phyloP scores from a whole-genome alignment of 2,329 filamentous ascomycete species.

The Penicillium sp. region DNA sequence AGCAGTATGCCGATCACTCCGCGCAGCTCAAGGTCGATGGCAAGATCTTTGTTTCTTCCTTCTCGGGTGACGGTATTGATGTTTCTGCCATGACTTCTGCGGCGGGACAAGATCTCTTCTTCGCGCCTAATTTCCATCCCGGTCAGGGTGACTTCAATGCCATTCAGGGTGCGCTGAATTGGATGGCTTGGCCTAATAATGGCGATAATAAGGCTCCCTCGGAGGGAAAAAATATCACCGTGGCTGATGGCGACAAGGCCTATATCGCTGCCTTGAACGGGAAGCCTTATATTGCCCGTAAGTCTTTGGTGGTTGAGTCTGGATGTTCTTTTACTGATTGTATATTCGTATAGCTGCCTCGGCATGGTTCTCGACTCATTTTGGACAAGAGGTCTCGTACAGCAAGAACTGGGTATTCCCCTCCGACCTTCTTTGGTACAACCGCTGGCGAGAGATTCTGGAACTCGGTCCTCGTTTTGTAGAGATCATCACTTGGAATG shows the following conservation, averaged over 20 bases:
- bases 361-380: slow-evolving; percentile 55
- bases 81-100: slow-evolving; percentile 42
- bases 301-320: slow-evolving; percentile 11
- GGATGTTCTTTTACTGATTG: background rate
- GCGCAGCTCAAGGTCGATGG: slow-evolving; percentile 52
- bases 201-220: slow-evolving; percentile 53
- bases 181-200: slow-evolving; percentile 46
- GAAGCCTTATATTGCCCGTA: slow-evolving; percentile 52
- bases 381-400: slow-evolving; percentile 46
- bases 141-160: slow-evolving; percentile 36
- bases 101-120: slow-evolving; percentile 48
- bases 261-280: slow-evolving; percentile 34
- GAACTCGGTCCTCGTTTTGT: slow-evolving; percentile 49
- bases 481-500: slow-evolving; percentile 50
- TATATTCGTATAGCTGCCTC: slow-evolving; percentile 38
- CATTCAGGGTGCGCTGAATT: slow-evolving; percentile 46
- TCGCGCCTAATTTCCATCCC: slow-evolving; percentile 53
- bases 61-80: slow-evolving; percentile 50
- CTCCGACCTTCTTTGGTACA: slow-evolving; percentile 46
- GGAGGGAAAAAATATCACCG: slow-evolving; percentile 38
- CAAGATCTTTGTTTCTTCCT: slow-evolving; percentile 56
- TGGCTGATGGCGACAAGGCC: slow-evolving; percentile 38
- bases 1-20: slow-evolving; percentile 43
- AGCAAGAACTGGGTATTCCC: slow-evolving; percentile 55
- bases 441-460: slow-evolving; percentile 46